Percentiles rank a stretch among this genome's conserved stretches.
Evolutionary conservation across 2,329 filamentous ascomycete species (phyloP).

Genomic region (Fusarium sacchari): DNA sequence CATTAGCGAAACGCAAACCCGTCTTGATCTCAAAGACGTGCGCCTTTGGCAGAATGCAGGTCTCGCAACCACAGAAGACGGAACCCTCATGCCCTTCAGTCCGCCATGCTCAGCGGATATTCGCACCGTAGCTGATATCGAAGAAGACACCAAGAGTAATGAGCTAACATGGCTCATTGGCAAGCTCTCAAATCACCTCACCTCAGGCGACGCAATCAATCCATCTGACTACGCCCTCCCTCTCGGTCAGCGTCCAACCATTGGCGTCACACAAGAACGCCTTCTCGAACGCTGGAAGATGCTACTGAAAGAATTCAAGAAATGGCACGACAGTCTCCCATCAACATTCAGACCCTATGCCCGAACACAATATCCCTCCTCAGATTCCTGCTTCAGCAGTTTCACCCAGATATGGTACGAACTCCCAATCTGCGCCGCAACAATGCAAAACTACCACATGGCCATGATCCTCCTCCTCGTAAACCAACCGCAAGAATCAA

Average conservation of each 20-base stretch:
- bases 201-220: constrained; percentile 61
- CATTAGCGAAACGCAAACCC: constrained; percentile 42
- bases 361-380: not conserved
- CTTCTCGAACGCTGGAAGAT: constrained; percentile 33
- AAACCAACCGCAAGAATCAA: constrained; percentile 52
- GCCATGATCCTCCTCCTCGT: constrained; percentile 69
- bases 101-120: constrained; percentile 53
- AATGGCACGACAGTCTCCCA: constrained; percentile 32
- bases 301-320: constrained; percentile 22
- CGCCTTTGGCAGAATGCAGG: constrained; percentile 72
- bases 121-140: constrained; percentile 60
- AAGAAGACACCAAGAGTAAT: constrained; percentile 72
- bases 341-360: constrained; percentile 26
- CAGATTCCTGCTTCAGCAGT: not conserved
- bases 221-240: constrained; percentile 43
- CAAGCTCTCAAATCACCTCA: constrained; percentile 73
- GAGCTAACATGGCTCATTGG: constrained; percentile 72
- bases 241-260: constrained; percentile 14
- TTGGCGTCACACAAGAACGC: constrained; percentile 37
- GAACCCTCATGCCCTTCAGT: constrained; percentile 41
- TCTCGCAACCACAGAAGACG: constrained; percentile 55
- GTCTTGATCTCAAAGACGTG: constrained; percentile 68
- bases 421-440: constrained; percentile 70
- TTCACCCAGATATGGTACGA: constrained; percentile 71
- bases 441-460: constrained; percentile 74